Evolutionary conservation across 1,284 basidiomycete genomes (phyloP), one percentile per base, ranked within the genome.

Genomic region (Sutorius eximius): DNA sequence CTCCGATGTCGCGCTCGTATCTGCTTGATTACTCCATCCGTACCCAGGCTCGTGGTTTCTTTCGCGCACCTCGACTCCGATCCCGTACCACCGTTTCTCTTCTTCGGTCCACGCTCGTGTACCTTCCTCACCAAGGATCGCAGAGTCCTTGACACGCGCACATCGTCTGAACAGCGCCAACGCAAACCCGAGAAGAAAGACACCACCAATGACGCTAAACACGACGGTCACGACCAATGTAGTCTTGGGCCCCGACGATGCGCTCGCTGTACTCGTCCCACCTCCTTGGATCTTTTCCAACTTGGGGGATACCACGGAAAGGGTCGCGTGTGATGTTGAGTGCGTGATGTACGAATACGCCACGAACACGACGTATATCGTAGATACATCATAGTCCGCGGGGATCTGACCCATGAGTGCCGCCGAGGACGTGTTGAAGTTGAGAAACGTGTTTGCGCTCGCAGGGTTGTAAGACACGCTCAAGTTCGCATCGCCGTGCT

Each of bases 61-160:
- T 48, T 63, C 59, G 59, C 55, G 62, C 22, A 67, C 73, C 27
- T 74, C 72, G 59, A 71, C 72, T 15, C 72, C 77, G 51, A 86
- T 71, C 18, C 85, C 83, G 62, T 89, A 87, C 83, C 84, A 89
- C 61, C 75, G 78, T 59, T 77, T 80, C 57, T 89, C 87, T 52
- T 80, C 80, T 49, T 82, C 82, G 20, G 80, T 81, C 78, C 77
- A 85, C 3, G 75, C 79, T 33, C 72, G 73, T 33, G 71, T 69
- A 9, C 80, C 85, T 61, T 82, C 82, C 61, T 85, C 82, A 16
- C 81, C 83, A 5, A 72, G 67, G n/a, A 83, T 55, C 6, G 81
- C 86, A 1, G 80, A 77, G 63, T 87, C 87, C 47, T 78, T 74
- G 36, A 84, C 80, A 49, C 74, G 75, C 6, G 78, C 79, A 56